These are phyloP conservation scores for Rhexocercosporidium sp. DNA, from an alignment of 2,329 filamentous ascomycete species.

Conservation along the genomic window DNA sequence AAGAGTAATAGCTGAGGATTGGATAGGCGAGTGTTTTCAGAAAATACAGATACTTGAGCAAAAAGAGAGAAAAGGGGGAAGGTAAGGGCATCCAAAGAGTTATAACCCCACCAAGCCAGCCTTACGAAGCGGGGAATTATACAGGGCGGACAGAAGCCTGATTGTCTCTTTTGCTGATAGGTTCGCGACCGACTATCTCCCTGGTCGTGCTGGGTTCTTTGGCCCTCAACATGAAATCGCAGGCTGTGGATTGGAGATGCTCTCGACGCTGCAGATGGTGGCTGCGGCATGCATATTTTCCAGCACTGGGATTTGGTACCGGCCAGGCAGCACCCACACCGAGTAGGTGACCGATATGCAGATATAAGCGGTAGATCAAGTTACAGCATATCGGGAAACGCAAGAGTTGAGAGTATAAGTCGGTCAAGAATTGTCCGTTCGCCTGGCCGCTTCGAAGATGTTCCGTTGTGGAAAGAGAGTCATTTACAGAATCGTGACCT, in stretches of 20 bases:
- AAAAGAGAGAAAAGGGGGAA: too few relatives aligned
- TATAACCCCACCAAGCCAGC: background rate
- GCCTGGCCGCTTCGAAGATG: too few relatives aligned
- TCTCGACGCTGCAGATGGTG: background rate
- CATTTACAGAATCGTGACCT: too few relatives aligned
- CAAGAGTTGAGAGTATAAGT: background rate
- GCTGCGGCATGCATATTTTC: background rate
- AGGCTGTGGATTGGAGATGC: background rate
- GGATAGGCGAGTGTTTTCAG: too few relatives aligned
- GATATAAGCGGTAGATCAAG: background rate
- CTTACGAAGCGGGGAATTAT: background rate
- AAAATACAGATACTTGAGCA: background rate
- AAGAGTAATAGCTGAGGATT: background rate
- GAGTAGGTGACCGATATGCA: background rate
- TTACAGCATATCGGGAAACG: background rate
- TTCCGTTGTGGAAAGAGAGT: too few relatives aligned
- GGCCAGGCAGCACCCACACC: background rate
- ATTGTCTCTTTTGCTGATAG: background rate
- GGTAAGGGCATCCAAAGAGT: background rate
- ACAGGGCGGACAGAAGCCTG: constrained; percentile 2
- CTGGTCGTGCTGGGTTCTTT: background rate
- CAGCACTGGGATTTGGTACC: background rate
- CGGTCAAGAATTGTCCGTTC: background rate
- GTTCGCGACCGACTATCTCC: background rate
- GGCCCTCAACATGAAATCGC: background rate